Evolutionary conservation across 2,329 filamentous ascomycete genomes (phyloP), one percentile per base, ranked within the genome.

Genomic region (Lachnellula suecica): DNA sequence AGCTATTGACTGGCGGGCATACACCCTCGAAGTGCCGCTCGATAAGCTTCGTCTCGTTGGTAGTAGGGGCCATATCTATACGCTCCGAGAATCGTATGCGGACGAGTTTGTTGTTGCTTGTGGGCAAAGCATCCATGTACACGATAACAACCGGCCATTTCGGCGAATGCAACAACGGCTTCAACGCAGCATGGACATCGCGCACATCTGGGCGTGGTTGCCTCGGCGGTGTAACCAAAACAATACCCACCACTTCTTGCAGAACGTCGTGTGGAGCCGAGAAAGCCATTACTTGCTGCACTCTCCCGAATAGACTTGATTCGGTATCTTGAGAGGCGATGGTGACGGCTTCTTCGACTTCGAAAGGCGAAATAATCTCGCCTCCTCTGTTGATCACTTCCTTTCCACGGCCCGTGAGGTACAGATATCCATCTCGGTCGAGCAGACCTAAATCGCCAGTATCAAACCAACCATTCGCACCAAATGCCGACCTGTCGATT

Each of bases 371-470:
- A 51, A 83, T 81, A n/a, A 82, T 71, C 61, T 83, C 79, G 29
- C 79, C 79, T 31, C 79, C 79, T 10, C 79, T 74, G 60, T 78
- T 78, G 65, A 84, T 83, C 55, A 83, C 63, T 68, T 83, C 81
- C 73, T 89, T 90, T 38, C 89, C 76, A 13, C 91, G 85, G 65
- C 96, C 91, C 1, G 91, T 94, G 66, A 95, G 91, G 74, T 85
- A 96, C 63, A 94, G 88, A 64, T 94, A 89, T 40, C 87, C 87
- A 50, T 88, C 78, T 45, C 79, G 73, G 66, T 95, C 88, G 61
- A 88, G 81, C 59, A 87, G 85, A 6, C 89, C 88, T 35, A 96
- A 83, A 63, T 96, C 91, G 3, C 91, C 91, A 0, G 91, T 96
- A 69, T 86, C 91, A 77, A 95, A 96, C 76, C 84, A 96, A 1